Evolutionary conservation across 2,329 filamentous ascomycete genomes (phyloP).

Genomic region (Aureobasidium sp.): DNA sequence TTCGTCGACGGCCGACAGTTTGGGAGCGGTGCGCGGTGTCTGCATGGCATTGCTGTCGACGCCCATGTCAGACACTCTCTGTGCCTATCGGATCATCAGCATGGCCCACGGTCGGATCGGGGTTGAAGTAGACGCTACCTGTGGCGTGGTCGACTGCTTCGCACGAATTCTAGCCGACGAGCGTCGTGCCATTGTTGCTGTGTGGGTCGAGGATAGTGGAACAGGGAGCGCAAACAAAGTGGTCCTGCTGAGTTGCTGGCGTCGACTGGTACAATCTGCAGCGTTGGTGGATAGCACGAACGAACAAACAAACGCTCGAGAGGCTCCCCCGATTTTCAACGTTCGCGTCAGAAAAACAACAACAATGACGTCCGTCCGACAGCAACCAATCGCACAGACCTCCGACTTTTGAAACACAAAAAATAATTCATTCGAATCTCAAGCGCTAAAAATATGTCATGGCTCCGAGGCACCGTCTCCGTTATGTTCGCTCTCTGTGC

Average conservation of each 20-base stretch:
- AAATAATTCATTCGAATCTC: background rate
- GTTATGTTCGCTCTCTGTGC: background rate
- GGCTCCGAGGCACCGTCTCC: background rate
- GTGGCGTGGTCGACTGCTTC: conserved; percentile 21
- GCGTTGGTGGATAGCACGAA: background rate
- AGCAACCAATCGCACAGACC: background rate
- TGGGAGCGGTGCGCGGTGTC: conserved; percentile 27
- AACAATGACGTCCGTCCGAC: background rate
- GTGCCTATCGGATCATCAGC: background rate
- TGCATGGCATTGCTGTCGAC: conserved; percentile 23
- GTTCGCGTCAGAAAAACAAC: background rate
- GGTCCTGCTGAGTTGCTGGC: background rate
- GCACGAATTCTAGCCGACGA: conserved; percentile 26
- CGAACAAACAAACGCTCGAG: background rate
- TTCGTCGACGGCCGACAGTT: conserved; percentile 39
- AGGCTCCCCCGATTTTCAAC: background rate
- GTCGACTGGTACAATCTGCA: background rate
- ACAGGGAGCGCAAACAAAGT: background rate
- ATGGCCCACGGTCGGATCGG: background rate
- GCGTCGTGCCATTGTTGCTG: conserved; percentile 24
- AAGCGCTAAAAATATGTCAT: background rate
- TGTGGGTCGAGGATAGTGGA: background rate
- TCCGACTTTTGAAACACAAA: background rate
- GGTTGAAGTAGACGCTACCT: conserved; percentile 13
- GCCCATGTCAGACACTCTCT: conserved; percentile 25